phyloP scores from a whole-genome alignment of 2,329 filamentous ascomycete genomes.

The Sporothrix euskadiensis region DNA sequence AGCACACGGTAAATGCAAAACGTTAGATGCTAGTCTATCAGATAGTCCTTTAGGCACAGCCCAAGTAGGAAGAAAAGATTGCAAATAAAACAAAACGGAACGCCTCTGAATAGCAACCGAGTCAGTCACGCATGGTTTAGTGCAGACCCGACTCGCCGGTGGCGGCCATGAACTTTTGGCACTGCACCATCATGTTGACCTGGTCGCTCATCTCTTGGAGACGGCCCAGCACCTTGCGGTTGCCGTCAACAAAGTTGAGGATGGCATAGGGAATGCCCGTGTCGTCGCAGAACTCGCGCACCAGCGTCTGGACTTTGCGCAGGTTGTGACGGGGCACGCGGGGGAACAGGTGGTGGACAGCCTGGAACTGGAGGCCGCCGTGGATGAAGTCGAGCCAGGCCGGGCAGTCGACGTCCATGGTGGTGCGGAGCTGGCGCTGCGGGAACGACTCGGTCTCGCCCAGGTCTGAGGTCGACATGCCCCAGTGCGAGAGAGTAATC shows the following conservation, averaged over 20 bases:
- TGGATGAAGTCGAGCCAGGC: constrained; percentile 72
- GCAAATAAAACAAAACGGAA: neutral
- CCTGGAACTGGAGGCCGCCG: constrained; percentile 72
- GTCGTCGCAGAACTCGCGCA: constrained; percentile 65
- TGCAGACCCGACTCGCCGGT: constrained; percentile 49
- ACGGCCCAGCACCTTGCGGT: constrained; percentile 51
- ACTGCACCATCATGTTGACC: constrained; percentile 60
- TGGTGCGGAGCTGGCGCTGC: constrained; percentile 69
- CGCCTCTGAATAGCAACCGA: neutral
- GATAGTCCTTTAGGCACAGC: neutral
- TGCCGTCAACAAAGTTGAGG: constrained; percentile 63
- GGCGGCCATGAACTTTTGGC: constrained; percentile 53
- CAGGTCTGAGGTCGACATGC: constrained; percentile 67
- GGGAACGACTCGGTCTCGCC: constrained; percentile 66
- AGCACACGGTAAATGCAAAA: neutral
- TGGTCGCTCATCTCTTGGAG: constrained; percentile 62
- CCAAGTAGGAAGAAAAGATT: neutral
- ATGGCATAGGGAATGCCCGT: constrained; percentile 63
- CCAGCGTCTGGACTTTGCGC: constrained; percentile 58
- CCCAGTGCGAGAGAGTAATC: constrained; percentile 72
- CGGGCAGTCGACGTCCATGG: constrained; percentile 73
- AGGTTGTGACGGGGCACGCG: constrained; percentile 69
- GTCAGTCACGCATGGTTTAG: constrained; percentile 27
- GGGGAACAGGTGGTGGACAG: constrained; percentile 69
- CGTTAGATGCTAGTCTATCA: neutral